These are phyloP conservation scores for Botrytis fabae DNA, from an alignment of 2,329 filamentous ascomycete species.

Conservation along the genomic window DNA sequence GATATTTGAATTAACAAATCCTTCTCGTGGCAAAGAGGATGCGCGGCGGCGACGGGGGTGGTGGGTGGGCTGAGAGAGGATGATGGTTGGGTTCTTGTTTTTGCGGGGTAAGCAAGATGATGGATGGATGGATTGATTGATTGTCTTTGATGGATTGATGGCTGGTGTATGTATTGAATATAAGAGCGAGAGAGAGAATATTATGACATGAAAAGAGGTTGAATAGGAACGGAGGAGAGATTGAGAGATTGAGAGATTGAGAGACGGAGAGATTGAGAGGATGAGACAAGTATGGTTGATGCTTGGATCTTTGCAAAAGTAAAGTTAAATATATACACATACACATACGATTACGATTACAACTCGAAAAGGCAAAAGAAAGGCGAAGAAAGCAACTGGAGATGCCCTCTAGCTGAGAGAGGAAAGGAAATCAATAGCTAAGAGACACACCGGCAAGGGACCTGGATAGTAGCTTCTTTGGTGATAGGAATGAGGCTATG, in stretches of 20 bases:
- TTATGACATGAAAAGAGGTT: no score
- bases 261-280: background rate
- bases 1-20: background rate
- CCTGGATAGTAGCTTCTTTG: background rate
- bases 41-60: background rate
- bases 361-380: background rate
- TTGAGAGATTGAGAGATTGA: background rate
- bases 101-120: conserved; percentile 8
- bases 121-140: background rate
- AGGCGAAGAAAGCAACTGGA: background rate
- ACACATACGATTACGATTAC: background rate
- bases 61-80: background rate
- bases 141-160: background rate
- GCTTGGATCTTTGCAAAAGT: background rate
- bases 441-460: background rate
- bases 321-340: no score
- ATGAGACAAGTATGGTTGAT: background rate
- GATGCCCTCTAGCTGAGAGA: no score
- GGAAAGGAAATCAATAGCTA: background rate
- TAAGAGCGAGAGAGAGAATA: no score
- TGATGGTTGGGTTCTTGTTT: background rate
- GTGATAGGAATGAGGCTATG: background rate
- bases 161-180: background rate
- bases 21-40: conserved; percentile 8
- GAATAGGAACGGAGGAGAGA: background rate